These are phyloP conservation scores for Cladorrhinum samala DNA, from an alignment of 495 filamentous ascomycete genomes.

Conservation along the genomic window DNA sequence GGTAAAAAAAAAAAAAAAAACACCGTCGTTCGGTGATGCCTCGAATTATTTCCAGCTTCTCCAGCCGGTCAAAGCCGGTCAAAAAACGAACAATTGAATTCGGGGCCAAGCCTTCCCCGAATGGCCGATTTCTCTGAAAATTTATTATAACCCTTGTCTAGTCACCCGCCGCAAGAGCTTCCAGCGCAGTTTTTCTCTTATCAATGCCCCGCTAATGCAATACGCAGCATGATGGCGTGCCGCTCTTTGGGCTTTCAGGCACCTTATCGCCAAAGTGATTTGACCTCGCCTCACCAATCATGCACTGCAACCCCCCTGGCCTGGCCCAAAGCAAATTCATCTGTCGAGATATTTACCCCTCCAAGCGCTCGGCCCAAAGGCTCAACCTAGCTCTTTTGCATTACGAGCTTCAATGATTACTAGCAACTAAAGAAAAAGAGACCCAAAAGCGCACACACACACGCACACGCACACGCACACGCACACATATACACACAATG, in stretches of 20 bases:
- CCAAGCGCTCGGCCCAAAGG: not conserved
- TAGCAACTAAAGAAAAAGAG: too few relatives aligned
- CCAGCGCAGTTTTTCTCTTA: slow-evolving; percentile 13
- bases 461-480: slow-evolving; percentile 2
- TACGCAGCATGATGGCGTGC: slow-evolving; percentile 1
- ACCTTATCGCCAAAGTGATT: slow-evolving; percentile 20
- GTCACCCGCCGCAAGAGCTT: not conserved
- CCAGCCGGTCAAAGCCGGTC: too few relatives aligned
- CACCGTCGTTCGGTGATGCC: too few relatives aligned
- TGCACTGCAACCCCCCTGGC: slow-evolving; percentile 3
- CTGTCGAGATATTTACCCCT: slow-evolving; percentile 4
- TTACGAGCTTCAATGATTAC: too few relatives aligned
- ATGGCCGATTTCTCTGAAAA: too few relatives aligned
- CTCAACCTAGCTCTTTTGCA: too few relatives aligned
- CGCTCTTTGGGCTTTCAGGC: not conserved
- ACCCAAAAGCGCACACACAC: slow-evolving; percentile 6
- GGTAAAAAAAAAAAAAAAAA: too few relatives aligned
- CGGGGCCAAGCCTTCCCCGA: too few relatives aligned
- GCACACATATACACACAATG: slow-evolving; percentile 27
- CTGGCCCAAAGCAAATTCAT: slow-evolving; percentile 2
- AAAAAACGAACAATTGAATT: too few relatives aligned
- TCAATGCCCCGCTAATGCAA: slow-evolving; percentile 20
- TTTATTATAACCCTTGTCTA: not conserved
- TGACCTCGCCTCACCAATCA: slow-evolving; percentile 15
- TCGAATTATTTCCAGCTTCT: too few relatives aligned